Base-by-base conservation (phyloP, 1,284 basidiomycete genomes). In the Apiotrichum veenhuisii region DNA sequence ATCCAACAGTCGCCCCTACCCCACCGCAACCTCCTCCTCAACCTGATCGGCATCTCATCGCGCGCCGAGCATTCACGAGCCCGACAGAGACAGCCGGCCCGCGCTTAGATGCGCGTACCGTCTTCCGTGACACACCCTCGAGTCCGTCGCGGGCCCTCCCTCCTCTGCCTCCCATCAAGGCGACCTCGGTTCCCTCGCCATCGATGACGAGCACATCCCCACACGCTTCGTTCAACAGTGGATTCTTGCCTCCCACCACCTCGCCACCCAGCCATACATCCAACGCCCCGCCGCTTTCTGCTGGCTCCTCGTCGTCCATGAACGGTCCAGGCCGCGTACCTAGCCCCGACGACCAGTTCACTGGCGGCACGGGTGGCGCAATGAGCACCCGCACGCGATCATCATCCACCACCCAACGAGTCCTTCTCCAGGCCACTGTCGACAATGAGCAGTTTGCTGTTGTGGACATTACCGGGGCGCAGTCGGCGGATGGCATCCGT, bases 371-470 rank as follows among this genome's bases (percentile, higher is more conserved):
- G 15, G 37, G 47, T 3, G 33, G 26, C 40, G 34, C 20, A 12
- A 38, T 46, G 26, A 11, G 11, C 18, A 12, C 43, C 57, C 65
- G 20, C 59, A 61, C 12, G 61, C 65, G 44, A 41, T 68, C 41
- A 38, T 64, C 40, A 60, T 61, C 55, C 1, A 14, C 50, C 17
- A 47, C 26, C 38, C 49, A 64, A 27, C 67, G 65, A 51, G 58
- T 66, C 18, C 52, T 65, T 25, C 53, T 77, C 34, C 71, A 73
- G 59, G 91, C 89, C 52, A 93, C 91, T 4, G 80, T 82, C 27
- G 90, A 94, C 73, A 87, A 87, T 50, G 89, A 92, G 62, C 84
- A 85, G 61, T 88, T 88, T 75, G 83, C 83, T 41, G 81, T 84
- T 37, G 89, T 94, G 36, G 87, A 91, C 64, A 85, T 95, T 59